Base-by-base conservation (phyloP, 2,329 filamentous ascomycete species). In the Rugonectria rugulosa region DNA sequence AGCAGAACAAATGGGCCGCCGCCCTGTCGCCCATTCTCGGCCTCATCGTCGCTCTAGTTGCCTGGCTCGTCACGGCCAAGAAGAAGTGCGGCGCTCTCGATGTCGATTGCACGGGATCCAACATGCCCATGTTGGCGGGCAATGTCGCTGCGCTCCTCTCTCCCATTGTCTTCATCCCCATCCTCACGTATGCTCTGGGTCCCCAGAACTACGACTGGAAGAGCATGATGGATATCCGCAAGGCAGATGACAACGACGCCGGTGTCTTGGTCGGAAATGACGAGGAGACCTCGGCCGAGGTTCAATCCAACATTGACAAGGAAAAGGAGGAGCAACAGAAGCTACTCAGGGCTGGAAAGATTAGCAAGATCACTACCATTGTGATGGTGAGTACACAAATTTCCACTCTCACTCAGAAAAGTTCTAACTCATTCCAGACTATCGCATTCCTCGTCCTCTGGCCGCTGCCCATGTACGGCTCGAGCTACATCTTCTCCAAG, bases 401-500 rank as follows among this genome's bases (percentile, higher is more conserved):
- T 1, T 7, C 15, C 2, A n/a, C 4, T 1, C 12, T 2, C 2
- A 19, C 12, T 24, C 7, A 11, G 4, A 3, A 12, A 24, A 26
- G 23, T 36, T 15, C 40, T 56, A 46, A 50, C 34, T 4, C 9
- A 3, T 21, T 6, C 21, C 10, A 56, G 77, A 90, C 91, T 0
- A 57, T 96, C 0, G 81, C 85, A 0, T 79, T 96, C 52, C 77
- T 97, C 0, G 80, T 97, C 2, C 82, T 97, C 14, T 97, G 92
- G 92, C 92, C 93, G 0, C 94, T 97, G 83, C 92, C 92, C 1
- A 87, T 97, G 86, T 97, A 95, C 69, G 92, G 91, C 10, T 81
- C 82, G 0, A 84, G 84, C 1, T 97, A 97, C 70, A 83, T 97
- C 49, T 75, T 75, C 31, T 72, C 70, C 14, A 73, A 73, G 43